phyloP scores from a whole-genome alignment of 805 yeast species.

The Candida ponderosae region DNA sequence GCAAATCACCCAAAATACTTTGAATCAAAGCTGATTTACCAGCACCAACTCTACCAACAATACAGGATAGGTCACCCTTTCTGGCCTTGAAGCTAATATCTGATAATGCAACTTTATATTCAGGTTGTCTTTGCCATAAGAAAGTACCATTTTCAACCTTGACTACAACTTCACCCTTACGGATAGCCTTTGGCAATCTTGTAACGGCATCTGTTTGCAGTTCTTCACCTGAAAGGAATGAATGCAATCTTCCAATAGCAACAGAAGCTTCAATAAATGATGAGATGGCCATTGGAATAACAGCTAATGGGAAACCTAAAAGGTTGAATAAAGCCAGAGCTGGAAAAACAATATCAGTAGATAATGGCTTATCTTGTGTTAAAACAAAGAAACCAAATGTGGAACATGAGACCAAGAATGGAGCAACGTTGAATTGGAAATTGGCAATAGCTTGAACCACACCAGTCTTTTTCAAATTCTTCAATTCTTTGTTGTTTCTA shows the following conservation, averaged over 20 bases:
- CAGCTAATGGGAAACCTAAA: slow-evolving; percentile 49
- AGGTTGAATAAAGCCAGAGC: slow-evolving; percentile 54
- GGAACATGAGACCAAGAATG: slow-evolving; percentile 55
- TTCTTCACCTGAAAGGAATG: slow-evolving; percentile 40
- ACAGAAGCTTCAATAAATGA: slow-evolving; percentile 52
- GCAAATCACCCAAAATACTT: slow-evolving; percentile 48
- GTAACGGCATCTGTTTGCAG: slow-evolving; percentile 30
- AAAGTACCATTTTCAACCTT: slow-evolving; percentile 43
- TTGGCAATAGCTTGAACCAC: slow-evolving; percentile 35
- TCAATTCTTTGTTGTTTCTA: slow-evolving; percentile 52
- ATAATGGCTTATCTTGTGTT: slow-evolving; percentile 38
- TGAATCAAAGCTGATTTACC: slow-evolving; percentile 57
- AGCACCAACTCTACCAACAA: slow-evolving; percentile 62
- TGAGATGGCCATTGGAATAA: slow-evolving; percentile 50
- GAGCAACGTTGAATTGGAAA: slow-evolving; percentile 59
- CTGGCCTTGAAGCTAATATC: slow-evolving; percentile 38
- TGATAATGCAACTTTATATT: slow-evolving; percentile 38
- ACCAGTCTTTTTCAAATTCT: slow-evolving; percentile 41
- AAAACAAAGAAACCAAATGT: slow-evolving; percentile 50
- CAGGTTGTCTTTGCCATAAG: slow-evolving; percentile 42
- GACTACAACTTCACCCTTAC: slow-evolving; percentile 23
- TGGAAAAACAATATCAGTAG: slow-evolving; percentile 66
- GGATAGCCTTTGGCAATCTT: slow-evolving; percentile 15
- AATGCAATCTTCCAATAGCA: slow-evolving; percentile 44
- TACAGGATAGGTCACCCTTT: slow-evolving; percentile 49